A percentile compares a stretch with the other conserved stretches of the same genome.
Conservation (phyloP, 306 rosid species). For the Chamaecrista fasciculata region DNA sequence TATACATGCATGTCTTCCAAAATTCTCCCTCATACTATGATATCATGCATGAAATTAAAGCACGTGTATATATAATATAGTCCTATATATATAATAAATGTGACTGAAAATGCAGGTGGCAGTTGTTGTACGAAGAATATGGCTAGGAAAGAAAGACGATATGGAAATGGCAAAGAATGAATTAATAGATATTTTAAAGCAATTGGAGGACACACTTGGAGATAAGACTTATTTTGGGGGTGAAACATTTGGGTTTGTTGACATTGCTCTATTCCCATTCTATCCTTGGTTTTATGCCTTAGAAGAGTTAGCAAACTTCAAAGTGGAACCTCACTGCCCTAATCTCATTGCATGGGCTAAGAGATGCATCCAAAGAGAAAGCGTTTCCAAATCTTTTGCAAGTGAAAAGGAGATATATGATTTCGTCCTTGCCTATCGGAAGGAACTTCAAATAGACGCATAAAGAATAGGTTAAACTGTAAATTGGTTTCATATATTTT, state of each 20-base stretch:
- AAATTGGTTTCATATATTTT: too few species aligned
- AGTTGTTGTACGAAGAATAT: slow-evolving; percentile 9
- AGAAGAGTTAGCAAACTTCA: slow-evolving; percentile 32
- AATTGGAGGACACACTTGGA: slow-evolving; percentile 39
- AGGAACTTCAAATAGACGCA: not conserved
- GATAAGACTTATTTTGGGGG: slow-evolving; percentile 43
- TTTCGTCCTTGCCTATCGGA: not conserved
- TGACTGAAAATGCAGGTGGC: slow-evolving; percentile 27
- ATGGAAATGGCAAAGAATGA: slow-evolving; percentile 32
- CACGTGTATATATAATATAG: too few species aligned
- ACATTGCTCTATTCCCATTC: slow-evolving; percentile 35
- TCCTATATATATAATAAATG: too few species aligned
- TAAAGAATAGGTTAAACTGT: too few species aligned
- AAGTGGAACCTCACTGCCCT: slow-evolving; percentile 34
- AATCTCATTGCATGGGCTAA: slow-evolving; percentile 40
- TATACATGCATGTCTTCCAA: too few species aligned
- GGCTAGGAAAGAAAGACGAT: slow-evolving; percentile 31
- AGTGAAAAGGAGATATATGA: slow-evolving; percentile 31
- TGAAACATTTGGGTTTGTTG: slow-evolving; percentile 42
- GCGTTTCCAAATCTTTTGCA: slow-evolving; percentile 40
- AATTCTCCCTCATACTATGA: too few species aligned
- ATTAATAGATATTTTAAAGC: slow-evolving; percentile 28
- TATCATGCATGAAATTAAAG: too few species aligned
- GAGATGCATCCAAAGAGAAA: slow-evolving; percentile 39
- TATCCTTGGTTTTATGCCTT: slow-evolving; percentile 34